A percentile compares a stretch with the other conserved stretches of the same genome.
Conservation (phyloP, 1,139 yeast genomes). For the Debaryomycetaceae sp. region DNA sequence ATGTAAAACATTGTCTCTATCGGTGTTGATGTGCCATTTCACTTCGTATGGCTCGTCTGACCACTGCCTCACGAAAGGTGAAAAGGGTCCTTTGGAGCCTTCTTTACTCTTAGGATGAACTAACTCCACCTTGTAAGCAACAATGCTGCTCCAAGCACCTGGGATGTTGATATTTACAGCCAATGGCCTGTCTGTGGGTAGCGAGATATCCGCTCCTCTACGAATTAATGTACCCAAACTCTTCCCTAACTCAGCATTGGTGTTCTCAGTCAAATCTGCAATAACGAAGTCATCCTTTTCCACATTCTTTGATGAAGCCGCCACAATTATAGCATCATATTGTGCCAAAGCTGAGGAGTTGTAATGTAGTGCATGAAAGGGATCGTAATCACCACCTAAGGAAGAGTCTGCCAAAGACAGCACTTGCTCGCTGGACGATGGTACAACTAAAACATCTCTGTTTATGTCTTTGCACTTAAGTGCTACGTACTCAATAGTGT, state of each 20-base stretch:
- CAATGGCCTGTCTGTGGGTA: conserved; percentile 47
- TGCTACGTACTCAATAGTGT: conserved; percentile 15
- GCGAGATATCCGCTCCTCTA: conserved; percentile 31
- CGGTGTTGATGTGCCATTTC: conserved; percentile 65
- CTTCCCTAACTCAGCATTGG: conserved; percentile 25
- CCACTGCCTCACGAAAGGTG: conserved; percentile 69
- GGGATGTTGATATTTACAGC: conserved; percentile 47
- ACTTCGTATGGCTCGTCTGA: conserved; percentile 67
- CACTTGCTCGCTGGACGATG: conserved; percentile 36
- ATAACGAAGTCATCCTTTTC: conserved; percentile 33
- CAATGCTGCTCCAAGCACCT: conserved; percentile 59
- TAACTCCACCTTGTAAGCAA: conserved; percentile 48
- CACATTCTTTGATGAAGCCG: conserved; percentile 13
- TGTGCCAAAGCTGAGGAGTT: conserved; percentile 28
- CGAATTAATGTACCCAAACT: conserved; percentile 30
- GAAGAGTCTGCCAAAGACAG: conserved; percentile 47
- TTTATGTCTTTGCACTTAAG: conserved; percentile 44
- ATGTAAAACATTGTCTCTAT: conserved; percentile 23
- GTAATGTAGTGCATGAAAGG: conserved; percentile 46
- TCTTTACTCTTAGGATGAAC: conserved; percentile 12
- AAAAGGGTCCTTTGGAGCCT: conserved; percentile 25
- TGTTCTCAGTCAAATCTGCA: conserved; percentile 26
- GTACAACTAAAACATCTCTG: conserved; percentile 35
- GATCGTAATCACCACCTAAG: conserved; percentile 41
- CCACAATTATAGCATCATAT: conserved; percentile 50